Evolutionary conservation across 2,329 filamentous ascomycete species (phyloP).

Genomic region (Ascosphaera apis): DNA sequence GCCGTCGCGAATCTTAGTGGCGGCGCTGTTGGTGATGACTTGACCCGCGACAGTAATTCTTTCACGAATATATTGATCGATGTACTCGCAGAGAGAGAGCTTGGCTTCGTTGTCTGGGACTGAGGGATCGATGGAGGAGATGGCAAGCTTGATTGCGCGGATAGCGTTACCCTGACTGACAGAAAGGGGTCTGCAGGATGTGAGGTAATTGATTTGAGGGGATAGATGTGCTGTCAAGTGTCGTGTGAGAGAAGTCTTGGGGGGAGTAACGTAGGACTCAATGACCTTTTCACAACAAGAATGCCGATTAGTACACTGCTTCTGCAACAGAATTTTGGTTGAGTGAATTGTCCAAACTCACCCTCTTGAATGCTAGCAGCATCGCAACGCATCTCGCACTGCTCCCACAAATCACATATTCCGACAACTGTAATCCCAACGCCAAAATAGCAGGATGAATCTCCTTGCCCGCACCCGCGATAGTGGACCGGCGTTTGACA

Average conservation of each 20-base stretch:
- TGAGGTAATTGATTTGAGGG: slow-evolving; percentile 85
- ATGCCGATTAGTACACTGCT: neutral
- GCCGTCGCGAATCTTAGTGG: slow-evolving; percentile 50
- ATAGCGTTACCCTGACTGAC: slow-evolving; percentile 96
- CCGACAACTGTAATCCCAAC: slow-evolving; percentile 72
- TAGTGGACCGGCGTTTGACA: slow-evolving; percentile 42
- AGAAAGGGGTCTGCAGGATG: slow-evolving; percentile 81
- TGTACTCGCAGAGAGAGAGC: slow-evolving; percentile 49
- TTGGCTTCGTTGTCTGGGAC: slow-evolving; percentile 65
- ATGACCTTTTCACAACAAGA: slow-evolving; percentile 40
- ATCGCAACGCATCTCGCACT: slow-evolving; percentile 74
- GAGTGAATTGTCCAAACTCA: slow-evolving; percentile 16
- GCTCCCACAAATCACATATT: slow-evolving; percentile 72
- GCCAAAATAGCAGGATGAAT: slow-evolving; percentile 72
- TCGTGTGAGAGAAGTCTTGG: slow-evolving; percentile 61
- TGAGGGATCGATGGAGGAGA: slow-evolving; percentile 74
- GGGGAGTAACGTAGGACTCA: slow-evolving; percentile 72
- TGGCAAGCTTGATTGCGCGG: slow-evolving; percentile 76
- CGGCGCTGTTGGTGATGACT: slow-evolving; percentile 57
- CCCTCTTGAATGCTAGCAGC: slow-evolving; percentile 70
- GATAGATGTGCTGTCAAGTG: slow-evolving; percentile 85
- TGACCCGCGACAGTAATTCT: slow-evolving; percentile 70
- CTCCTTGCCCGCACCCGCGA: slow-evolving; percentile 39
- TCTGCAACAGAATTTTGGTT: neutral
- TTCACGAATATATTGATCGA: slow-evolving; percentile 78